Evolutionary conservation across 2,329 filamentous ascomycete species (phyloP), one percentile per base, ranked within the genome.

Genomic region (Pyrenophora graminea): DNA sequence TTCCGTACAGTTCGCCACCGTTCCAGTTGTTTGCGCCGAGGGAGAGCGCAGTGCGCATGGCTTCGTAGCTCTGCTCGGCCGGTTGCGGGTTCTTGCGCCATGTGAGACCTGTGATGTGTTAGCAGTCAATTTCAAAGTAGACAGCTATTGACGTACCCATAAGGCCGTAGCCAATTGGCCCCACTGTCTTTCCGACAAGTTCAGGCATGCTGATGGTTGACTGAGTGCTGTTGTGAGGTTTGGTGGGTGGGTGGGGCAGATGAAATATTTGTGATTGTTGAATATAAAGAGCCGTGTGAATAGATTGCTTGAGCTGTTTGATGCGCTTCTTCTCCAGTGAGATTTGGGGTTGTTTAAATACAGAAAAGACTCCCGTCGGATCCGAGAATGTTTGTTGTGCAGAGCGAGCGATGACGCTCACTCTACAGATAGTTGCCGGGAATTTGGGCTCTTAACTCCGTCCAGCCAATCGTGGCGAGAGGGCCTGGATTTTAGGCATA

Each of bases 1-100:
- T 66, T 10, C 79, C 79, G 61, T 81, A 81, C 47, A 80, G 51
- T 55, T 79, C 76, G 50, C 78, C 79, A 34, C 76, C 79, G 55
- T 80, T 81, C 77, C 78, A 81, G 55, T 75, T 74, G 59, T 76
- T 77, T n/a, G 76, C 69, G 25, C 78, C 77, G 12, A 60, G 49
- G 2, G 68, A 59, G 13, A 79, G 60, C 23, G 77, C 75, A 1
- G 72, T 67, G 43, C 72, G 74, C 77, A 80, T 78, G 2, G 77
- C 74, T 46, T 70, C 66, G 59, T 80, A 75, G 57, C 74, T 60
- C 47, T 79, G 63, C 31, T 65, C 62, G 38, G 66, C 53, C 2
- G 67, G 50, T 5, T 64, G 72, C 4, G 76, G 76, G 31, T 67
- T 69, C 8, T 58, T 43, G 42, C 76, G 70, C 78, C 77, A 79